Base-by-base conservation (phyloP, 768 basidiomycete genomes). In the Tulasnella sp. region DNA sequence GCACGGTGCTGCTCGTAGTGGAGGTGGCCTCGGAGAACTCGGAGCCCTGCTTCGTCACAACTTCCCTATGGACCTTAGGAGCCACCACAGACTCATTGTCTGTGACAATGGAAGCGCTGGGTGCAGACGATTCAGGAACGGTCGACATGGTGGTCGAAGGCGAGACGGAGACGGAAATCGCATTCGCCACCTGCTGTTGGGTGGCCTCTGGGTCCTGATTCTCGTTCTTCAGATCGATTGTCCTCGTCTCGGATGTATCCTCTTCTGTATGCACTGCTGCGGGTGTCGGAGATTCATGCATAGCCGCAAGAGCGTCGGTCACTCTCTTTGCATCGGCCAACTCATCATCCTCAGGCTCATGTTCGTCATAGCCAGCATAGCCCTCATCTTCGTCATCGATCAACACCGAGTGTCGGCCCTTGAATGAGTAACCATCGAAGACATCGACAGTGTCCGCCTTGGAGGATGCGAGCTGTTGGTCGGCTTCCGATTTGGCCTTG, bases 361-460 rank as follows among this genome's bases (percentile, higher is more conserved):
- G 78, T 25, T 78, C 76, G 60, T 68, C 73, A 27, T 61, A 75
- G 55, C 60, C 71, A 62, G 63, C 73, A 25, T 71, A 74, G 25
- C 77, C 81, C 1, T 79, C 80, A 4, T 79, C 81, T 1, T 84
- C 85, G 19, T 81, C 83, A 63, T 85, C 87, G 46, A 90, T 71
- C 53, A 90, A 72, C 61, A 92, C 77, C 1, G 88, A 90, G 71
- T 88, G 77, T 17, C 87, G 76, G 9, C 88, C 91, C 70, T 89
- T 90, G 78, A 89, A 96, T 48, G 87, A 90, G 71, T 96, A 96
- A 2, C 91, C 92, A 70, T 92, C 92, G 67, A 93, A 96, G 29
- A 93, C 82, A 69, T 92, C 90, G 17, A 70, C 70, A 11, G 65
- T 70, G 11, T 38, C 58, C n/a, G 48, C 38, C 42, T 61, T 34